A percentile compares a stretch with the other conserved stretches of the same genome.
These are phyloP conservation scores for Daldinia loculata DNA, from an alignment of 495 filamentous ascomycete genomes.

Conservation along the genomic window DNA sequence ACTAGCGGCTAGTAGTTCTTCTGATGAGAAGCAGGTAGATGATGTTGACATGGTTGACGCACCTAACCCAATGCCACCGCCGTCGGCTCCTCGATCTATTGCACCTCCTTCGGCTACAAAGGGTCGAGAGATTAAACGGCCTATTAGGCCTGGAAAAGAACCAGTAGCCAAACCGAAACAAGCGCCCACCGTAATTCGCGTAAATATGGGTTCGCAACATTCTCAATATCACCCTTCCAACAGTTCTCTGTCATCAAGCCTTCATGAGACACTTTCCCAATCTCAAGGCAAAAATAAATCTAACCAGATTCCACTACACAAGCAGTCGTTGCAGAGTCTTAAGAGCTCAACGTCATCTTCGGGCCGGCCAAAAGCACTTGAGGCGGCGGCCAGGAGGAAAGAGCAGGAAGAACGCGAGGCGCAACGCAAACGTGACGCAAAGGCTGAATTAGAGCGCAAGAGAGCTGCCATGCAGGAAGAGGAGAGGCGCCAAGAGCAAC, in stretches of 20 bases:
- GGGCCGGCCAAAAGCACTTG: conserved; percentile 67
- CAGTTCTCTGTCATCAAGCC: conserved; percentile 62
- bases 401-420: conserved; percentile 81
- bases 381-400: conserved; percentile 75
- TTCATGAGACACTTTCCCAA: conserved; percentile 66
- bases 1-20: conserved; percentile 48
- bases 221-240: conserved; percentile 68
- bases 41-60: conserved; percentile 62
- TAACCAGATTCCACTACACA: conserved; percentile 72
- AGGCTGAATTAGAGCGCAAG: conserved; percentile 79
- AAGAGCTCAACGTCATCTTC: conserved; percentile 73
- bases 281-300: conserved; percentile 66
- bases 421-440: conserved; percentile 80
- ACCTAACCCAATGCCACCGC: conserved; percentile 61
- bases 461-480: conserved; percentile 69
- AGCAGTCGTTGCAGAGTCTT: conserved; percentile 70
- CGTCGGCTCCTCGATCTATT: conserved; percentile 61
- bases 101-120: conserved; percentile 57
- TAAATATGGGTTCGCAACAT: conserved; percentile 74
- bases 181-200: conserved; percentile 79
- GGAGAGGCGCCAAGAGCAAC: conserved; percentile 60
- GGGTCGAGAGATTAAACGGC: conserved; percentile 67
- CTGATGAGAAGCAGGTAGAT: conserved; percentile 50
- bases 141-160: conserved; percentile 76
- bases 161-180: conserved; percentile 70